Conservation (phyloP, 257 asterid genomes). For the Schizonepeta tenuifolia region DNA sequence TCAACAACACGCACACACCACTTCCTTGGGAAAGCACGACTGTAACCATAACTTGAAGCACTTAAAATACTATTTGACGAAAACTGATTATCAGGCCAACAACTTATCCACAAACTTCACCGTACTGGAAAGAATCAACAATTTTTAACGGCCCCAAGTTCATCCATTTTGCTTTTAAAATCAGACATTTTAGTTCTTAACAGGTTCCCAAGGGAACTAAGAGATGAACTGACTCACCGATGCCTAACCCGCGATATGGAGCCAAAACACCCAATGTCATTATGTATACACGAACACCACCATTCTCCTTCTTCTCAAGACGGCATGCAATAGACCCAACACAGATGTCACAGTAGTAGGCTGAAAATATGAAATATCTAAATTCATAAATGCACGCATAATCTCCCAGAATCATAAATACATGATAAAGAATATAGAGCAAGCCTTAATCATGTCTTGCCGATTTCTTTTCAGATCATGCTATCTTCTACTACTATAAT, state of each 20-base stretch:
- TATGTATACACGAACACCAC: conserved; percentile 75
- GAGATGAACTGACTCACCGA: conserved; percentile 41
- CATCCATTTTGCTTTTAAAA: conserved; percentile 1
- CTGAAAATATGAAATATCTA: conserved; percentile 45
- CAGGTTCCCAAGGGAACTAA: conserved; percentile 1
- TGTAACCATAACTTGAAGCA: neutral
- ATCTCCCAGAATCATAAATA: conserved; percentile 7
- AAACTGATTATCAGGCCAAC: neutral
- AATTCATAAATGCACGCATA: conserved; percentile 26
- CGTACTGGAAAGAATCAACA: neutral
- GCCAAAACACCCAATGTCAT: conserved; percentile 82
- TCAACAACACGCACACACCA: neutral
- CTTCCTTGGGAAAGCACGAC: conserved; percentile 14
- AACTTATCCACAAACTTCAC: neutral
- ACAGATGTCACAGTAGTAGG: conserved; percentile 90
- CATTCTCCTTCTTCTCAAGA: conserved; percentile 91
- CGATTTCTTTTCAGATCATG: neutral
- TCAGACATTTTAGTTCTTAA: conserved; percentile 1
- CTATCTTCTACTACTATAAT: neutral
- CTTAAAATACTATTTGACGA: conserved; percentile 2
- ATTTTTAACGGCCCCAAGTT: neutral
- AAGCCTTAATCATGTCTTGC: conserved; percentile 14
- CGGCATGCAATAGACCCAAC: conserved; percentile 97
- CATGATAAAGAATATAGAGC: neutral
- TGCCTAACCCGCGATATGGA: conserved; percentile 62